Evolutionary conservation across 2,329 filamentous ascomycete genomes (phyloP).

Genomic region (Conoideocrella luteorostrata): DNA sequence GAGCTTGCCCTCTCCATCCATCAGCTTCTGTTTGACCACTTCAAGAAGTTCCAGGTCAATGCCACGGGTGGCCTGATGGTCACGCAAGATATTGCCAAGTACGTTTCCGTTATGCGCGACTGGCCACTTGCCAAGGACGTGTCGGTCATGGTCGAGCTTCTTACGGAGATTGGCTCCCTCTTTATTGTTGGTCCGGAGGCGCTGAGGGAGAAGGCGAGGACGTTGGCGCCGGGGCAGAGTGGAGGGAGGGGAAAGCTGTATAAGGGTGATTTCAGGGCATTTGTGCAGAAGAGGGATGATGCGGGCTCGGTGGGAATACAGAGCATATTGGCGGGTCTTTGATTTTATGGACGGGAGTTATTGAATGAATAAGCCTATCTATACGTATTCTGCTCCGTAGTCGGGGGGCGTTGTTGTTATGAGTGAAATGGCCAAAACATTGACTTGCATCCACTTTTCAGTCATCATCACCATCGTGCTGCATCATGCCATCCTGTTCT

Average conservation of each 20-base stretch:
- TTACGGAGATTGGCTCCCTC: slow-evolving; percentile 88
- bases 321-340: slow-evolving; percentile 65
- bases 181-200: slow-evolving; percentile 89
- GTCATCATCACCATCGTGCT: too few species aligned
- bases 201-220: slow-evolving; percentile 62
- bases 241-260: slow-evolving; percentile 47
- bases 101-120: slow-evolving; percentile 75
- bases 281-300: slow-evolving; percentile 81
- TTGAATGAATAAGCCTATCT: too few species aligned
- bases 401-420: too few species aligned
- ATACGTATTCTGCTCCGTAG: too few species aligned
- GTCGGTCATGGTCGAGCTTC: slow-evolving; percentile 67
- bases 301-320: slow-evolving; percentile 75
- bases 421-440: too few species aligned
- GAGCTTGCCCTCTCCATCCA: slow-evolving; percentile 79
- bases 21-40: slow-evolving; percentile 77
- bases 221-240: slow-evolving; percentile 38
- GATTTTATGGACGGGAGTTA: too few species aligned
- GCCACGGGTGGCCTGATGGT: slow-evolving; percentile 92
- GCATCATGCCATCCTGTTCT: too few species aligned
- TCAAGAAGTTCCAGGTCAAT: slow-evolving; percentile 90
- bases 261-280: slow-evolving; percentile 72
- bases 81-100: slow-evolving; percentile 91
- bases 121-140: slow-evolving; percentile 71
- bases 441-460: too few species aligned